Conservation (phyloP, 2,329 filamentous ascomycete genomes). For the Cercospora zeae-maydis region DNA sequence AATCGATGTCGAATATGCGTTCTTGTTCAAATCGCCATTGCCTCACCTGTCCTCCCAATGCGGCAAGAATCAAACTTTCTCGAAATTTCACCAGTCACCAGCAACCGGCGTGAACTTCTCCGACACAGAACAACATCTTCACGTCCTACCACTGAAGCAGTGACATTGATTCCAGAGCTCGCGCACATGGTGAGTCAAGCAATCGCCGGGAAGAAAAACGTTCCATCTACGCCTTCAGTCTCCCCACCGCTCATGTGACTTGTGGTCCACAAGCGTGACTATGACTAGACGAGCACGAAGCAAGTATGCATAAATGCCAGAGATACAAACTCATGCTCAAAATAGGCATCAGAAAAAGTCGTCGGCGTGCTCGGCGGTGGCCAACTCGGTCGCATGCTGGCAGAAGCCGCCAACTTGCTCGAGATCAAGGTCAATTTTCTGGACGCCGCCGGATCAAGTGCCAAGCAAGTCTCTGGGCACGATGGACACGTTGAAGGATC, state of each 20-base stretch:
- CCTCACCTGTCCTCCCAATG: background rate
- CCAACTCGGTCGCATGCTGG: constrained; percentile 84
- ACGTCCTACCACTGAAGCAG: background rate
- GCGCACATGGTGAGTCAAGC: background rate
- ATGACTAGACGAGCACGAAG: background rate
- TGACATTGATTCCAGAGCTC: background rate
- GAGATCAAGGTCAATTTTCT: constrained; percentile 76
- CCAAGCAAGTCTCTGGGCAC: constrained; percentile 80
- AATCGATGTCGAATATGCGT: background rate
- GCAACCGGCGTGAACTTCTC: background rate
- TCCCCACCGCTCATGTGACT: background rate
- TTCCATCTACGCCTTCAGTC: background rate
- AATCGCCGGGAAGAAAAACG: background rate
- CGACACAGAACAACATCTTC: background rate
- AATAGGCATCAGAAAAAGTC: constrained; percentile 21
- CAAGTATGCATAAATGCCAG: background rate
- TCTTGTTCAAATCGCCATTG: background rate
- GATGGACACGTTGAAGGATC: constrained; percentile 74
- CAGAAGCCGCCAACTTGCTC: constrained; percentile 76
- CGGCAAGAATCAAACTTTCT: constrained; percentile 2
- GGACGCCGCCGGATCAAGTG: constrained; percentile 71
- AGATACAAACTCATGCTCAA: background rate
- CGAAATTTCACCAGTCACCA: background rate
- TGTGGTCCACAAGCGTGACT: background rate
- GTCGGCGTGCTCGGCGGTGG: constrained; percentile 47